Base-by-base conservation (phyloP, 1,139 yeast genomes). In the Zygosaccharomyces sapae region DNA sequence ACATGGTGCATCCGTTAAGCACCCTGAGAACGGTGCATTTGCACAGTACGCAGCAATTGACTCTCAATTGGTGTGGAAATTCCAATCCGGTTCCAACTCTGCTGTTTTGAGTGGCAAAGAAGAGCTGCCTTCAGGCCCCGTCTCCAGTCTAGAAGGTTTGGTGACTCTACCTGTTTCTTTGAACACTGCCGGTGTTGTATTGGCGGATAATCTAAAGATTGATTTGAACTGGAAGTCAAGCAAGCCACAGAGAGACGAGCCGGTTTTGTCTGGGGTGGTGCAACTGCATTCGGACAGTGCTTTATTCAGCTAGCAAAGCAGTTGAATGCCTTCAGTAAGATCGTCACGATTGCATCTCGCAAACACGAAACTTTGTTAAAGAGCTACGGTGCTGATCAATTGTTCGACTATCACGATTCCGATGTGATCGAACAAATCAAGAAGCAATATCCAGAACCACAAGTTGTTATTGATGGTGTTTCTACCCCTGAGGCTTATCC, bases 111-210 rank as follows among this genome's bases (percentile, higher is more conserved):
- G 62, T 36, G 55, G 57, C 3, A 47, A 50, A 5, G 64, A 63
- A 5, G 51, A 52, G 8, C 55, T 65, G 34, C 62, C 73, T 43
- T 59, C 69, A 33, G 76, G 76, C 3, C 55, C 59, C 0, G 67
- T 80, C 33, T 64, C 66, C 47, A 68, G 81, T 5, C 79, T 72
- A 54, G 87, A 81, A 65, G 81, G 76, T 43, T 88, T 87, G 24
- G 82, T 85, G 3, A 67, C 83, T 13, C 58, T 79, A 18, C 75
- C 83, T n/a, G 69, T 81, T 44, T 75, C 80, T 22, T 58, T 79
- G 40, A 61, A 59, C 35, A 79, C 84, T 7, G 74, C 79, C 19
- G 77, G 71, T 45, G 56, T 50, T 27, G 53, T 59, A 13, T 48
- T 68, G 12, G 38, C 46, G 16, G 52, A 59, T 33, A 36, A 36